Evolutionary conservation across 768 basidiomycete genomes (phyloP).

Genomic region (Russula brevipes): DNA sequence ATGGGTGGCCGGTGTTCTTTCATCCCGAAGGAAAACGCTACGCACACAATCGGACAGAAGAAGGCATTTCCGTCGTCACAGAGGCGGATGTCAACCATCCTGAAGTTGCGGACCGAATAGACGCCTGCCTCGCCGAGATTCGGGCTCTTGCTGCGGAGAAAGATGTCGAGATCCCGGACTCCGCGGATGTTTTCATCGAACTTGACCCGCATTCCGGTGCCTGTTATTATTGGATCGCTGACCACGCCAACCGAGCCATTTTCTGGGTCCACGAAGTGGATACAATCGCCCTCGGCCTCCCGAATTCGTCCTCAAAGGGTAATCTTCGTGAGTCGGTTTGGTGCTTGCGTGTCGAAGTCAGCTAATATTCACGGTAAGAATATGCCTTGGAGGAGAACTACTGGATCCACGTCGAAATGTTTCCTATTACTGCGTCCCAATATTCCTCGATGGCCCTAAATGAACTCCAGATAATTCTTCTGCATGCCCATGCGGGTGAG

Average conservation of each 20-base stretch:
- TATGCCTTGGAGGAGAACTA: conserved; percentile 16
- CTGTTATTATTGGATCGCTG: conserved; percentile 14
- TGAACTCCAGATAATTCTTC: background rate
- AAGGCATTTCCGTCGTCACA: conserved; percentile 6
- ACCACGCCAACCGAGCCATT: conserved; percentile 9
- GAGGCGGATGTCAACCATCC: background rate
- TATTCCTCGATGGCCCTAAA: conserved; percentile 6
- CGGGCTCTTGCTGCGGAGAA: background rate
- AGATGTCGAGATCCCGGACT: background rate
- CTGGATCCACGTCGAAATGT: conserved; percentile 17
- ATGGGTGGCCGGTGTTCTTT: background rate
- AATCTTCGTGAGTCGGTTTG: conserved; percentile 7
- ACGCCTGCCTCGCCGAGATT: background rate
- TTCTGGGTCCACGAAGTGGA: conserved; percentile 6
- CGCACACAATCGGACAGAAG: background rate
- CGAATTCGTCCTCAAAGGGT: background rate
- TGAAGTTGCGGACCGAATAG: background rate
- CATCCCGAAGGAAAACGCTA: conserved; percentile 19
- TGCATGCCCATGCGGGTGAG: conserved; percentile 11
- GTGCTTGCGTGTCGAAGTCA: background rate
- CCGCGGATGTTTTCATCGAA: conserved; percentile 14
- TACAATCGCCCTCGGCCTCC: background rate
- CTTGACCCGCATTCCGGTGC: background rate
- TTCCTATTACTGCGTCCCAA: background rate
- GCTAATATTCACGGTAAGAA: background rate